Conservation (phyloP, 1,284 basidiomycete species). For the Thelephora terrestris region DNA sequence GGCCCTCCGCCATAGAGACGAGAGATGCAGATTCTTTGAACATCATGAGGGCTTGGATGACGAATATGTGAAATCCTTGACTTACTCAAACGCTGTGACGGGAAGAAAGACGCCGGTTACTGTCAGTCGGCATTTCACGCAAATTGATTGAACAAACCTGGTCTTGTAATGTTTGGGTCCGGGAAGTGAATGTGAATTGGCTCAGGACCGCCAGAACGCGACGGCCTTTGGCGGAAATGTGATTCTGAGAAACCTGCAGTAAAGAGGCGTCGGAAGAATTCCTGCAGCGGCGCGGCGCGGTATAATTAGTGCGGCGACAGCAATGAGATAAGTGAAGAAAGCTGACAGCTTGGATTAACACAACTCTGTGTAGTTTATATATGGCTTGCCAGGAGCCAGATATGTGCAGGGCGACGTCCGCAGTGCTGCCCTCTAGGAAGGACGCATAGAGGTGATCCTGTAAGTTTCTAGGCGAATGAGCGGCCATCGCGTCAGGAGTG, state of each 20-base stretch:
- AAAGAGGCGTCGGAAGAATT: conserved; percentile 80
- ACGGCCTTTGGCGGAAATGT: not conserved
- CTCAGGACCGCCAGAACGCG: conserved; percentile 18
- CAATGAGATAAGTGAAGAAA: not conserved
- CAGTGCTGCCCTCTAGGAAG: conserved; percentile 60
- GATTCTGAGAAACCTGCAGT: conserved; percentile 61
- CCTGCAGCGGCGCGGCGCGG: conserved; percentile 29
- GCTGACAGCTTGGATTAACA: conserved; percentile 77
- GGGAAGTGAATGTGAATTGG: conserved; percentile 67
- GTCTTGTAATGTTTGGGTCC: conserved; percentile 78
- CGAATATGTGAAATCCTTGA: not conserved
- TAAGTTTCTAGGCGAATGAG: conserved; percentile 34
- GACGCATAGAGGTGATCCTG: conserved; percentile 68
- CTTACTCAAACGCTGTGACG: conserved; percentile 34
- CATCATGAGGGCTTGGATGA: conserved; percentile 6
- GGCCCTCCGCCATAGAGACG: conserved; percentile 83
- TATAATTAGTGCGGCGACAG: not conserved
- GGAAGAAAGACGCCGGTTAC: not conserved
- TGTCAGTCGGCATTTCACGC: not conserved
- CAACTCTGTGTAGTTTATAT: conserved; percentile 73
- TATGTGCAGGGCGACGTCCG: conserved; percentile 68
- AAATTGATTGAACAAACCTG: conserved; percentile 39
- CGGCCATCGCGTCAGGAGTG: conserved; percentile 10
- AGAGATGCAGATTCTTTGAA: conserved; percentile 65
- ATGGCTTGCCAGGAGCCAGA: conserved; percentile 63